Evolutionary conservation across 305 asterid genomes (phyloP).

Genomic region (Fraxinus velutina): DNA sequence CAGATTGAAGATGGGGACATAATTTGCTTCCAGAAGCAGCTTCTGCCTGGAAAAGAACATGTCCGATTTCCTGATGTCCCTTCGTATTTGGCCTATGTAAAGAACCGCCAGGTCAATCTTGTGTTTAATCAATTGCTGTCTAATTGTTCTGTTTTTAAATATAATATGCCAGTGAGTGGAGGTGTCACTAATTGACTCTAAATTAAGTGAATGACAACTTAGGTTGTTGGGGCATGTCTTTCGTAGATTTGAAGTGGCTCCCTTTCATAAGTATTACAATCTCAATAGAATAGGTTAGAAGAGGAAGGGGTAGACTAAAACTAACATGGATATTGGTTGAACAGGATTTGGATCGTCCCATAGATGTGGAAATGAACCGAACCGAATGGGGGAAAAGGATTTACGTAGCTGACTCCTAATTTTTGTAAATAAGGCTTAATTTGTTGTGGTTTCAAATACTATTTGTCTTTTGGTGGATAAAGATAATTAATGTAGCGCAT

Average conservation of each 20-base stretch:
- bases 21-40: slow-evolving; percentile 45
- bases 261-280: not conserved
- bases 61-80: slow-evolving; percentile 48
- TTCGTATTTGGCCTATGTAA: slow-evolving; percentile 48
- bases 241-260: not conserved
- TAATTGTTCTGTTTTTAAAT: not conserved
- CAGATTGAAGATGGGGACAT: slow-evolving; percentile 61
- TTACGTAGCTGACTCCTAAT: not conserved
- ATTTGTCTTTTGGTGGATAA: not conserved
- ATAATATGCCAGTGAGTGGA: not conserved
- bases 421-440: not conserved
- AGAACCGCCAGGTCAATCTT: slow-evolving; percentile 43
- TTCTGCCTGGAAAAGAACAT: slow-evolving; percentile 32
- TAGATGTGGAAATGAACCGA: not conserved
- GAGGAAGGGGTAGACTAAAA: not conserved
- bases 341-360: not conserved
- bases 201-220: not conserved
- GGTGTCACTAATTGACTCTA: not conserved
- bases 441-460: not conserved
- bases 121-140: not conserved
- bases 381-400: not conserved
- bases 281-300: not conserved
- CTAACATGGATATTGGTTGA: not conserved
- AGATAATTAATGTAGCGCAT: not conserved
- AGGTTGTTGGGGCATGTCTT: not conserved